Evolutionary conservation across 352 stramenopile genomes (phyloP), one percentile per base, ranked within the genome.

Genomic region (Globisporangium lucens): DNA sequence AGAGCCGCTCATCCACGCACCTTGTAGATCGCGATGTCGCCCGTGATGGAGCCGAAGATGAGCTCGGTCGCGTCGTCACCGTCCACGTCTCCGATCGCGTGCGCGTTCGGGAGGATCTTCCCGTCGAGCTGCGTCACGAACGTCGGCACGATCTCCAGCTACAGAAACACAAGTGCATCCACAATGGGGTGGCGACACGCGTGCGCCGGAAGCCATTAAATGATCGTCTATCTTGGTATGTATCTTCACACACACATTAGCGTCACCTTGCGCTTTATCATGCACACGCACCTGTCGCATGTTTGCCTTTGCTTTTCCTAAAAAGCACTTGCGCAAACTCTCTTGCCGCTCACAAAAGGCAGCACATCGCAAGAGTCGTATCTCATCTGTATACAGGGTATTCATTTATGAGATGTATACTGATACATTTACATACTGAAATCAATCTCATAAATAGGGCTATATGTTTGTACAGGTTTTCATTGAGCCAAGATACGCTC

Each of bases 1-100:
- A 24, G 24, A 24, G 24, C 24, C 33, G 46, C 4, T 2, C 17
- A 51, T 7, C 2, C 8, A 27, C 29, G 17, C 33, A 89, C 82
- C 80, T 94, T 94, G 64, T 83, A 93, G 24, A 93, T 76, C 2
- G 75, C 78, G n/a, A 94, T 66, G 35, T 74, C 77, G 62, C 87
- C 87, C 33, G 71, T 68, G 33, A 89, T 74, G 9, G 87, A 85
- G 47, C 87, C 87, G 36, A 93, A 80, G 36, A 94, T 68, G 56
- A 94, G 64, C 55, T 91, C 87, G 47, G 78, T 79, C 15, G 73
- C 63, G 65, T 83, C 82, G 66, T 93, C 83, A 60, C 78, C 82
- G 43, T 91, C 82, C 29, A 92, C 71, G 69, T 94, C 82, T 17
- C 75, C 87, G 38, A 81, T 73, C 7, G 83, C 82, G 58, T 83